Evolutionary conservation across 352 stramenopile genomes (phyloP), one percentile per base, ranked within the genome.

Genomic region (Phytophthora crassamura): DNA sequence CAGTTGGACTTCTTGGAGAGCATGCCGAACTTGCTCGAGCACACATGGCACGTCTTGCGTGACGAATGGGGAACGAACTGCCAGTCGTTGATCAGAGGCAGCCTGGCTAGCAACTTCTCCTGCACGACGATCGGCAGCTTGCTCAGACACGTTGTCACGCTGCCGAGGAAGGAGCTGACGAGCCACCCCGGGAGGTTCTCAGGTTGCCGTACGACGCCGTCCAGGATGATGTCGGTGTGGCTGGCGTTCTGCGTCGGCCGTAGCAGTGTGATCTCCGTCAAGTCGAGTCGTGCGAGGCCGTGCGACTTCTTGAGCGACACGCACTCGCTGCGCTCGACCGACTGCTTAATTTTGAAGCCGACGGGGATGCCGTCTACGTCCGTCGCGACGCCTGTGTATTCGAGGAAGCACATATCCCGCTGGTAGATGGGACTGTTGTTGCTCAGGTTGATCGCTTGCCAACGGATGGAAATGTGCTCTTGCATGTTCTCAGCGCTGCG

Each of bases 1-100:
- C 86, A 94, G 66, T 91, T 79, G 59, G 68, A 59, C 64, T 94
- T 94, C 75, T 90, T 92, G 28, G 76, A 78, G n/a, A 92, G 56
- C 56, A 92, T 76, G 11, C 67, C 71, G 46, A 94, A 94, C 51
- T 81, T 81, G 50, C 60, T 74, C 8, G 75, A 45, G 40, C 86
- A 94, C 39, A 91, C 80, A 40, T 76, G 82, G 56, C 83, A 91
- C 16, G 64, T 81, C 68, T 89, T 89, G 51, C 83, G 80, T 7
- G 83, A 67, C 11, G 60, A 67, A 0, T 49, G 45, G 1, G 83
- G 63, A 18, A 90, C 76, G 45, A 77, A 86, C 47, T 80, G 50
- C 48, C 66, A 71, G 52, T 84, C 79, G 54, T 78, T 83, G 12
- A 84, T 59, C 47, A 87, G 64, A 2, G 72, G 67, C 40, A 91